Percentiles rank a stretch among this genome's conserved stretches.
phyloP scores from a whole-genome alignment of 2,329 filamentous ascomycete species.

The Cladosporium colombiae region DNA sequence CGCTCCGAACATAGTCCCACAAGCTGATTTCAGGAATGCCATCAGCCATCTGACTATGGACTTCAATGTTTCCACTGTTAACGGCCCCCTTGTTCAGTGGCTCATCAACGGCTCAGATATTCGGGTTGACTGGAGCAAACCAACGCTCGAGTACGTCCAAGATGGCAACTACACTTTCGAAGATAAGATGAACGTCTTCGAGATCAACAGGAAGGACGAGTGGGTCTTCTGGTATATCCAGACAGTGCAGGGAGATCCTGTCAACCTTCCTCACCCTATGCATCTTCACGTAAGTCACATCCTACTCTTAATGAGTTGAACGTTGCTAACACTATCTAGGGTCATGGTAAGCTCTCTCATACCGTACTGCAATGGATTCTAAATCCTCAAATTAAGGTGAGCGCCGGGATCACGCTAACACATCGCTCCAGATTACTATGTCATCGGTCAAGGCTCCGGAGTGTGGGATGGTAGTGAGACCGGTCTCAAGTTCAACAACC shows the following conservation, averaged over 20 bases:
- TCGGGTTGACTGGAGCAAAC: conserved; percentile 46
- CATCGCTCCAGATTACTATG: conserved; percentile 38
- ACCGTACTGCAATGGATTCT: not conserved
- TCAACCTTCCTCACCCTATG: conserved; percentile 37
- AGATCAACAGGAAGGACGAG: conserved; percentile 27
- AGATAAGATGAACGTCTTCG: conserved; percentile 42
- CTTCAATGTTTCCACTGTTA: conserved; percentile 32
- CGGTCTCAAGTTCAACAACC: conserved; percentile 39
- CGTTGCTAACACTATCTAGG: not conserved
- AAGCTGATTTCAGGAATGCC: conserved; percentile 32
- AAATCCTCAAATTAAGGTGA: not conserved
- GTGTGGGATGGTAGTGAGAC: conserved; percentile 29
- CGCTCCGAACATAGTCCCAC: conserved; percentile 39
- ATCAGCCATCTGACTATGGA: conserved; percentile 32
- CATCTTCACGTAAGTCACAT: conserved; percentile 21
- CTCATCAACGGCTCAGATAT: conserved; percentile 45
- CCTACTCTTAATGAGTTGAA: too few relatives aligned
- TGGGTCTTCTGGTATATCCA: conserved; percentile 41
- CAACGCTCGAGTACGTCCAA: conserved; percentile 48
- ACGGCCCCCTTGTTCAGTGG: conserved; percentile 37
- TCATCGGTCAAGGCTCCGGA: conserved; percentile 32
- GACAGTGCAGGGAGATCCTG: conserved; percentile 29
- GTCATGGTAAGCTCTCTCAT: conserved; percentile 40
- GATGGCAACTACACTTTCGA: conserved; percentile 44
- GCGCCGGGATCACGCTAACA: not conserved